These are phyloP conservation scores for Fusarium equiseti DNA, from an alignment of 2,329 filamentous ascomycete species.

Conservation along the genomic window DNA sequence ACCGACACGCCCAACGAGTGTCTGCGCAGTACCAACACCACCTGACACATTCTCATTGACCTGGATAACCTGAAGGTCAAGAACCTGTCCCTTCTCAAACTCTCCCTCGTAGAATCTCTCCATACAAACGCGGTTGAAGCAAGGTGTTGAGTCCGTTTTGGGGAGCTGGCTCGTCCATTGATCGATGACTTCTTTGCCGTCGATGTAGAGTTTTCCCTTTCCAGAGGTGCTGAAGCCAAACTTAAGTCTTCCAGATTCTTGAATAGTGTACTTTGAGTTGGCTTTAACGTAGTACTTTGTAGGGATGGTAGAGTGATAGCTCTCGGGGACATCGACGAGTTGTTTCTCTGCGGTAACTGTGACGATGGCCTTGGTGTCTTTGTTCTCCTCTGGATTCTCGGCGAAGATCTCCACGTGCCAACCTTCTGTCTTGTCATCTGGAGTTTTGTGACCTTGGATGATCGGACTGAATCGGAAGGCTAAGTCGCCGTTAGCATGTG, in stretches of 20 bases:
- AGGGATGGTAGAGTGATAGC: slow-evolving; percentile 27
- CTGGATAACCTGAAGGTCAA: slow-evolving; percentile 35
- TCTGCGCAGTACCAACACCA: slow-evolving; percentile 41
- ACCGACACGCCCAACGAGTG: slow-evolving; percentile 36
- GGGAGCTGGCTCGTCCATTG: slow-evolving; percentile 50
- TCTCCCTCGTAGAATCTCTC: slow-evolving; percentile 33
- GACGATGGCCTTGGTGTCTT: neutral
- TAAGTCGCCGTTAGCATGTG: neutral
- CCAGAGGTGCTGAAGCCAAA: slow-evolving; percentile 54
- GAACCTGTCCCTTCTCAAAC: slow-evolving; percentile 2
- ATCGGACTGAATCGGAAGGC: slow-evolving; percentile 36
- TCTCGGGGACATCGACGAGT: slow-evolving; percentile 37
- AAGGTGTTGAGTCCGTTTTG: slow-evolving; percentile 51
- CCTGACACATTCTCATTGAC: slow-evolving; percentile 40
- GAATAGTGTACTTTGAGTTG: slow-evolving; percentile 15
- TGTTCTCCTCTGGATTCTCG: slow-evolving; percentile 5
- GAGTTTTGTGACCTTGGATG: slow-evolving; percentile 20
- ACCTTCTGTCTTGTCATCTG: slow-evolving; percentile 10
- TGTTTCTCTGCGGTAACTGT: slow-evolving; percentile 32
- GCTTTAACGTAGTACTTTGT: slow-evolving; percentile 35
- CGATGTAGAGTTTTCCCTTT: slow-evolving; percentile 51
- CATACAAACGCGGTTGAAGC: slow-evolving; percentile 49
- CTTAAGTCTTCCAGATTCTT: slow-evolving; percentile 12
- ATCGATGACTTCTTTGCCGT: slow-evolving; percentile 51
- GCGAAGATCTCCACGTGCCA: slow-evolving; percentile 39